phyloP scores from a whole-genome alignment of 805 yeast genomes.

The Sugiyamaella mastotermitis region DNA sequence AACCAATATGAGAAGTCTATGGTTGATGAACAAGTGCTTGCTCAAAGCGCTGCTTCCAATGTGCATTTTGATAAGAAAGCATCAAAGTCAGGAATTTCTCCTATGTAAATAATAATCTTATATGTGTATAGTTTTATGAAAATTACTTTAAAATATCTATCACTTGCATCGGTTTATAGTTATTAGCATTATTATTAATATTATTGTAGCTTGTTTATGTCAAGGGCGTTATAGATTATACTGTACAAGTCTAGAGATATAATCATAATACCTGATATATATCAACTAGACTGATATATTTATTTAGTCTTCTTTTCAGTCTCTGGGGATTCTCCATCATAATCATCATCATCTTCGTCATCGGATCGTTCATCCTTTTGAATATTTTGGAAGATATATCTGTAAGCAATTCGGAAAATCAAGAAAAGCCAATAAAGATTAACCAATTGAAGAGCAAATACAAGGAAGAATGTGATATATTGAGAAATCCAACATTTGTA shows the following conservation, averaged over 20 bases:
- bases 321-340: slow-evolving; percentile 25
- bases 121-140: too few species aligned
- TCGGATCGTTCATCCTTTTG: slow-evolving; percentile 83
- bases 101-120: too few species aligned
- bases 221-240: too few species aligned
- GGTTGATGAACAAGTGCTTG: not conserved
- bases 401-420: slow-evolving; percentile 68
- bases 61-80: not conserved
- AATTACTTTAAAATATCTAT: too few species aligned
- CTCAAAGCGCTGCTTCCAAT: not conserved
- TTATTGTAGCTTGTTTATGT: too few species aligned
- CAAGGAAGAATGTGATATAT: slow-evolving; percentile 74
- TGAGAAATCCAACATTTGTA: slow-evolving; percentile 96
- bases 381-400: slow-evolving; percentile 55
- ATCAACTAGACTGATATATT: not conserved
- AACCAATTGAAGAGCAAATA: slow-evolving; percentile 76
- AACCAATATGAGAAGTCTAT: not conserved
- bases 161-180: not conserved
- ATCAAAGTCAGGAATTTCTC: slow-evolving; percentile 1
- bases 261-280: too few species aligned
- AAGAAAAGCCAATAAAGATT: slow-evolving; percentile 84
- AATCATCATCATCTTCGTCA: slow-evolving; percentile 57
- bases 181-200: not conserved
- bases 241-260: too few species aligned
- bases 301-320: not conserved